Evolutionary conservation across 2,329 filamentous ascomycete species (phyloP), one percentile per base, ranked within the genome.

Genomic region (Exophiala sp.): DNA sequence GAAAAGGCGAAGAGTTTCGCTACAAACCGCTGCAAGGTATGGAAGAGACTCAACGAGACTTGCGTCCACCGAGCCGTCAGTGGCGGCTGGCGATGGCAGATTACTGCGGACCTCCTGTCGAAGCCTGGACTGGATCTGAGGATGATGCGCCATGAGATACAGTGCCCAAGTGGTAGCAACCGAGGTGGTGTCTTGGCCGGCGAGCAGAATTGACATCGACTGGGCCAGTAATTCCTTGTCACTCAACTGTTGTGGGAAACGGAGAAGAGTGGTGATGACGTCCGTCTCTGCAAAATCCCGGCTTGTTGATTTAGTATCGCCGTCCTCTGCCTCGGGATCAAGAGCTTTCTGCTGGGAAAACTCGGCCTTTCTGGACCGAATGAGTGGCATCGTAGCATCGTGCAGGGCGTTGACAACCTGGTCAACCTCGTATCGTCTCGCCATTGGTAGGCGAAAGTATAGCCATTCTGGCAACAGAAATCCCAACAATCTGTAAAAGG

Each of bases 191-290:
- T 68, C 66, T 48, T 66, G 65, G 18, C 62, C 86, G 0, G 89
- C 90, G 0, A 86, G 87, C 5, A 95, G 80, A 73, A 95, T 92
- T 0, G 89, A 94, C 88, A 94, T 94, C 66, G 92, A 81, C 70
- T 95, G 90, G 67, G 94, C 87, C 34, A 89, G 81, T n/a, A 95
- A 80, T 57, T 89, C 84, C 46, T 89, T 86, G 57, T 94, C 88
- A 11, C 74, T 80, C 70, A 95, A 94, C 6, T 47, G 47, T 16
- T 55, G 40, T 14, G 48, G 36, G 32, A 55, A 47, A 6, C 43
- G 40, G 10, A 52, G 41, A 2, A 52, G 49, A 11, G 44, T 56
- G 12, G 52, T 47, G 40, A 52, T 50, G 3, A 55, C 33, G 24
- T 49, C 52, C 7, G 41, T 55, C 14, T 55, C 38, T 7, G 47